Base-by-base conservation (phyloP, 108 stramenopile species). In the Conticribra weissflogii region DNA sequence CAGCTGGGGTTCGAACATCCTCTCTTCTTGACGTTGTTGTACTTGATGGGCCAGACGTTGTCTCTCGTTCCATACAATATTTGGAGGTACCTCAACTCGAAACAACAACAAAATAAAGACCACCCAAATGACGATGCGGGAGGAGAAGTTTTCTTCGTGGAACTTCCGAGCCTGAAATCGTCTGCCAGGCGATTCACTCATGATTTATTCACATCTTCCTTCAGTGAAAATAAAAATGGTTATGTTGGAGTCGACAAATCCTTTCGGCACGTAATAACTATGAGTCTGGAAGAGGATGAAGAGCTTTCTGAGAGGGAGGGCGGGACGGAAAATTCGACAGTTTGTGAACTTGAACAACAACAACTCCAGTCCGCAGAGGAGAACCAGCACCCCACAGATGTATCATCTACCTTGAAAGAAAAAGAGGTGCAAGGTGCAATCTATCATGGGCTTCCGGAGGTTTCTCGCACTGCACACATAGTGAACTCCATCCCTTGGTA, bases 1-100 rank as follows among this genome's bases (percentile, higher is more conserved):
- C 78, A 79, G 45, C 56, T 79, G 9, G 72, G 72, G 19, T 59
- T 73, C 16, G 66, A 79, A 4, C 45, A 73, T 51, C 72, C 78
- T 0, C 25, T 79, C 8, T 74, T 79, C 44, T 24, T 74, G 1
- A 74, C 72, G 14, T 34, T 79, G 17, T 53, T 79, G 5, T 79
- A 74, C 47, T 46, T 79, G 9, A 1, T 24, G 5, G 78, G 72
- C 3, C 78, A 79, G 49, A 4, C 78, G 8, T 36, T 79, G 56
- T 57, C 72, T 0, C 46, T 79, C 8, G 17, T 79, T 15, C 57
- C 66, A 17, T 63, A 78, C 30, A 45, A 41, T 25, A 28, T 28
- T 27, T 45, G 41, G 36, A 41, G 12, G 36, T 9, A 41, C 8
- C 36, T 5, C 5, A 9, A 12, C 36, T 9, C 12, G 8, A 41